These are phyloP conservation scores for Viola odorata DNA, from an alignment of 345 rosid genomes.

Conservation along the genomic window DNA sequence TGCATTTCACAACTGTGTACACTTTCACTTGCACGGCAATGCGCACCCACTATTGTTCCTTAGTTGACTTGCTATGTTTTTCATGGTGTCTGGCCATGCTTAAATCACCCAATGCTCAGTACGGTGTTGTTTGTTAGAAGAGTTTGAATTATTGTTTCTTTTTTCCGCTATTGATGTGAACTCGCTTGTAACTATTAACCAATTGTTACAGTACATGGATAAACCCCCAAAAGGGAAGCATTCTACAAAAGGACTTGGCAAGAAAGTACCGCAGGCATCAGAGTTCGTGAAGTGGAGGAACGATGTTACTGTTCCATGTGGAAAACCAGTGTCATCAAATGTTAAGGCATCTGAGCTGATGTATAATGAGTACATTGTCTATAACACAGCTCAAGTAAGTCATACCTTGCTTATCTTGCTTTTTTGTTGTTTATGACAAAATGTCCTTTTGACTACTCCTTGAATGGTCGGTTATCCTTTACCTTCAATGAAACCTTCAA, in stretches of 20 bases:
- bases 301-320: constrained; percentile 80
- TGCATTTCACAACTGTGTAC: too few species aligned
- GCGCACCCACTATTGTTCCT: too few species aligned
- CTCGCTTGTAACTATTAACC: too few species aligned
- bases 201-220: constrained; percentile 52
- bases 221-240: constrained; percentile 90
- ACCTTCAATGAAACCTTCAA: neutral
- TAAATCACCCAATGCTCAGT: too few species aligned
- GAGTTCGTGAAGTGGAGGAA: constrained; percentile 80
- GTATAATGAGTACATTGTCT: constrained; percentile 93
- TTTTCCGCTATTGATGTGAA: too few species aligned
- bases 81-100: too few species aligned
- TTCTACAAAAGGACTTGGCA: constrained; percentile 92
- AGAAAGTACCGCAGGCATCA: constrained; percentile 67
- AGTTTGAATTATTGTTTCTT: too few species aligned
- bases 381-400: constrained; percentile 78
- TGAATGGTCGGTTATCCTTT: neutral
- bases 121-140: too few species aligned
- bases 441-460: too few species aligned
- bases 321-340: constrained; percentile 77
- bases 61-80: too few species aligned
- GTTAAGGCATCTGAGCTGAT: constrained; percentile 75
- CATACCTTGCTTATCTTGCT: neutral
- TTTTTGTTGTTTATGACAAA: neutral
- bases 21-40: too few species aligned